Evolutionary conservation across 352 stramenopile genomes (phyloP), one percentile per base, ranked within the genome.

Genomic region (Saprolegnia diclina): DNA sequence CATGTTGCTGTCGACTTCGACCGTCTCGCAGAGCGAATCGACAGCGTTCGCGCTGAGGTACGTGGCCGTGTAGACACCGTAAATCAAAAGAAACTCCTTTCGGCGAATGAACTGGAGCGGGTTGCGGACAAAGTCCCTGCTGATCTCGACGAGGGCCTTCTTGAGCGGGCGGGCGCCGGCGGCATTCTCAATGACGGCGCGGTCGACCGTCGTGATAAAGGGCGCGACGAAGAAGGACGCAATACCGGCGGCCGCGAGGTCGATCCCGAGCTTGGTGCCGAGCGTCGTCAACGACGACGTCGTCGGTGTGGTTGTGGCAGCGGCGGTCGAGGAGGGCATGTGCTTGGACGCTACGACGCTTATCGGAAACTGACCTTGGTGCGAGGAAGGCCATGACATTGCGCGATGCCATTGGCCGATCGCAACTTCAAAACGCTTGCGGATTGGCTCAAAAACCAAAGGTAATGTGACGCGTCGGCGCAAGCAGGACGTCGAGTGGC

Each of bases 181-280:
- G 19, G 87, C 87, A 72, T 96, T 96, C 74, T 95, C 87, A 56
- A 95, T 93, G 76, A 96, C 95, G 46, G 87, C 83, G 48, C 88
- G 88, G 65, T 96, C 88, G 40, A 96, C 83, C 64, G 94, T 88
- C 24, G 87, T 91, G 77, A 95, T 95, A 76, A 94, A 93, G 63
- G 87, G 87, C 42, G 87, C 87, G 3, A 94, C 85, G 7, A 77
- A 82, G 52, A 93, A 75, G 24, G 87, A 94, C 29, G 87, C 85
- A 11, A 72, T 67, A 42, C 78, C 77, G 26, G 87, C 87, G 19
- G 87, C 78, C 16, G 71, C 76, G n/a, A 87, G 35, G 71, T 94
- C 87, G 4, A 76, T 74, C 16, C 71, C 77, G 59, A 94, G 79
- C 19, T 83, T 76, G 63, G 84, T 82, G 50, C 74, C 76, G 0